Percentiles rank a stretch among this genome's conserved stretches.
phyloP scores from a whole-genome alignment of 331 rosid genomes.

The Spiraea crenata region DNA sequence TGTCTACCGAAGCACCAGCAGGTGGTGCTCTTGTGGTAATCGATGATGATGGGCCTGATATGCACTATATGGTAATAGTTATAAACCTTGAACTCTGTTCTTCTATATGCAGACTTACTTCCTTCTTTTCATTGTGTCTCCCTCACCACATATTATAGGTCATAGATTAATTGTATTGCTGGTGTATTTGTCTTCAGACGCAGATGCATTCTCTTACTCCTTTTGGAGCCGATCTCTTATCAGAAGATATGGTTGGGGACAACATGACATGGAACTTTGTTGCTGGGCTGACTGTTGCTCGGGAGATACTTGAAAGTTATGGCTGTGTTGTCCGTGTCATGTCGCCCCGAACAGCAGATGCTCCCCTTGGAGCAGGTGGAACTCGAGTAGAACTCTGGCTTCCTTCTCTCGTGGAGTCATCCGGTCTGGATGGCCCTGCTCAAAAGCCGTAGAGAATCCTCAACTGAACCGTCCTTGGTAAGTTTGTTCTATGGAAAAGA shows the following conservation, averaged over 20 bases:
- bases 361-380: conserved; percentile 91
- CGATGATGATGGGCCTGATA: conserved; percentile 96
- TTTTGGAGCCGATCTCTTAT: conserved; percentile 70
- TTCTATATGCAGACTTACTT: background rate
- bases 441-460: conserved; percentile 32
- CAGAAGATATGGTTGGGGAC: conserved; percentile 77
- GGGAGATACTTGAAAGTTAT: conserved; percentile 89
- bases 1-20: conserved; percentile 82
- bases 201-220: conserved; percentile 88
- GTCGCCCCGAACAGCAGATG: conserved; percentile 76
- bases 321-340: conserved; percentile 88
- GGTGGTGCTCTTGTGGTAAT: conserved; percentile 83
- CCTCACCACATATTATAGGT: background rate
- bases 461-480: conserved; percentile 12
- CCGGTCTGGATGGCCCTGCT: conserved; percentile 41
- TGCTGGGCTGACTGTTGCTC: conserved; percentile 89
- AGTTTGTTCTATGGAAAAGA: background rate
- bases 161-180: conserved; percentile 17
- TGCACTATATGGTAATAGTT: conserved; percentile 87
- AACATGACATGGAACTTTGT: conserved; percentile 96
- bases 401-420: conserved; percentile 45
- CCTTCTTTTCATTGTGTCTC: background rate
- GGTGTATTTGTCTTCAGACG: conserved; percentile 62
- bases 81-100: background rate
- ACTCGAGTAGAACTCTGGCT: conserved; percentile 95